These are phyloP conservation scores for Pythium phragmiticola DNA, from an alignment of 352 stramenopile genomes.

Conservation along the genomic window DNA sequence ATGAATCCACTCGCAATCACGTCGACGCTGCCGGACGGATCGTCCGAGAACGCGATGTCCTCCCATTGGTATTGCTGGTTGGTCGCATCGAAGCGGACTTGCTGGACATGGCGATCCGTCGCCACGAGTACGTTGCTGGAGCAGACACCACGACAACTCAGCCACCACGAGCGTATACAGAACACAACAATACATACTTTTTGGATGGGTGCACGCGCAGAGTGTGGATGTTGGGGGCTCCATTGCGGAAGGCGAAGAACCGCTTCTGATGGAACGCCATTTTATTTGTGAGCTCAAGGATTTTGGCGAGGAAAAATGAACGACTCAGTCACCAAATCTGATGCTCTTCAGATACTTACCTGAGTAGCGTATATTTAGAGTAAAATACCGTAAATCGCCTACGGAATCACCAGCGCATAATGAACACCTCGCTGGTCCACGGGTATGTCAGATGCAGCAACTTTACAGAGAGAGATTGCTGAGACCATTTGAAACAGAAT, in stretches of 20 bases:
- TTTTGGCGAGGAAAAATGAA: background rate
- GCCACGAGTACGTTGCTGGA: constrained; percentile 62
- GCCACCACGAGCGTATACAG: background rate
- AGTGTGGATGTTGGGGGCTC: constrained; percentile 56
- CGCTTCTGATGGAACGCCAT: constrained; percentile 49
- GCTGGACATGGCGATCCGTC: constrained; percentile 56
- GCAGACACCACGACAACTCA: background rate
- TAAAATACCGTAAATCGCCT: background rate
- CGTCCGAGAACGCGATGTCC: constrained; percentile 34
- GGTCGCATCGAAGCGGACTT: constrained; percentile 35
- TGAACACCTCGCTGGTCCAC: background rate
- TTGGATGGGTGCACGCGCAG: constrained; percentile 36
- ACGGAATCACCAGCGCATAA: background rate
- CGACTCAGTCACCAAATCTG: constrained; percentile 1
- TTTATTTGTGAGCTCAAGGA: background rate
- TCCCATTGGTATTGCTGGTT: constrained; percentile 38
- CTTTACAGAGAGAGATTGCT: background rate
- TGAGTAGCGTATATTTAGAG: constrained; percentile 8
- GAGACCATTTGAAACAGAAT: no score
- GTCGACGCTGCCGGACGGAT: constrained; percentile 23
- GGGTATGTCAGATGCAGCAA: background rate
- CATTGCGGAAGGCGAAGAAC: constrained; percentile 63
- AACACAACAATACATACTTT: constrained; percentile 25
- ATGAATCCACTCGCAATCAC: constrained; percentile 53
- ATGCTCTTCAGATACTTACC: background rate